phyloP scores from a whole-genome alignment of 345 rosid species.

The Rhodamnia argentea region DNA sequence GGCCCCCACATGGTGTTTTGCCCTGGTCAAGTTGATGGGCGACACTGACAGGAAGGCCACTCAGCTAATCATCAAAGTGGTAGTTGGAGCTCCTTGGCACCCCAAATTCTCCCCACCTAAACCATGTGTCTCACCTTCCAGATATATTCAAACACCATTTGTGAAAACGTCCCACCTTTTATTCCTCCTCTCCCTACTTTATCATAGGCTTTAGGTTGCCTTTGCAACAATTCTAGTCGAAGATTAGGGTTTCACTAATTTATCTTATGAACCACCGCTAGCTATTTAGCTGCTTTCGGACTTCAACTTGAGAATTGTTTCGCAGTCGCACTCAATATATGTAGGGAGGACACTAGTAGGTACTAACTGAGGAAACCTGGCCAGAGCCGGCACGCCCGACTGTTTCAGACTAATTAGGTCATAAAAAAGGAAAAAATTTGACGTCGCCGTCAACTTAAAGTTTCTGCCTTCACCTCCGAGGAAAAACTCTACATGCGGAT shows the following conservation, averaged over 20 bases:
- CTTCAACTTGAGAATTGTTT: neutral
- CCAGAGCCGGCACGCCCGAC: neutral
- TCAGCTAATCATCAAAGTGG: neutral
- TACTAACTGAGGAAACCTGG: neutral
- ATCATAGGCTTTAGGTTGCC: neutral
- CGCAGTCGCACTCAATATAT: neutral
- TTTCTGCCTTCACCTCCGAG: neutral
- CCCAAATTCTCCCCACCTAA: neutral
- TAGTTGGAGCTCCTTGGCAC: neutral
- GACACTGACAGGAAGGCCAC: neutral
- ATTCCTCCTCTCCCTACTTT: no score
- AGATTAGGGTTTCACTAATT: neutral
- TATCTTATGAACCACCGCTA: neutral
- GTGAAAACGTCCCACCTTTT: neutral
- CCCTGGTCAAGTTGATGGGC: neutral
- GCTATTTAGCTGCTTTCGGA: neutral
- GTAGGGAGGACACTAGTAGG: neutral
- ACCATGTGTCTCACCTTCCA: neutral
- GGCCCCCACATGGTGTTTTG: neutral
- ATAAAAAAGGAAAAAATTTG: neutral
- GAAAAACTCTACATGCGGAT: neutral
- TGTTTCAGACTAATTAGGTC: neutral
- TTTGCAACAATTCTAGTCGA: neutral
- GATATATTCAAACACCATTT: neutral
- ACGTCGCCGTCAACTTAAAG: neutral